Base-by-base conservation (phyloP, 2,329 filamentous ascomycete species). In the Diaporthe aspalathi region DNA sequence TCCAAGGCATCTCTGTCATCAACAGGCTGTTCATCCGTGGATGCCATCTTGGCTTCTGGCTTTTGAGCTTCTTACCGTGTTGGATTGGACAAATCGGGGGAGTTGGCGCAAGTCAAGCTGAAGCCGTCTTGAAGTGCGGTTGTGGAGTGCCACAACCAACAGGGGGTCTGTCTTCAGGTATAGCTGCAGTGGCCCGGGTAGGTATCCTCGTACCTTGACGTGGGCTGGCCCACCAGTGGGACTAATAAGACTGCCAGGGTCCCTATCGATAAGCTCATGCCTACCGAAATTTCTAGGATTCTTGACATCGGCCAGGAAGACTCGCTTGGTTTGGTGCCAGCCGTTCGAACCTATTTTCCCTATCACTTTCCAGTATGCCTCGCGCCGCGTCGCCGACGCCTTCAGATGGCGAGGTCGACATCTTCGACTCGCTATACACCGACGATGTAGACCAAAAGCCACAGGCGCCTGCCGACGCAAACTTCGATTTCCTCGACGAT, bases 351-450 rank as follows among this genome's bases (percentile, higher is more conserved):
- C n/a, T 11, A 2, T 20, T 29, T 17, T 52, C n/a, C 20, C 20
- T 14, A 2, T 14, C 24, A 20, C 20, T 16, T n/a, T 38, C 17
- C 72, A 76, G 50, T 11, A 97, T 97, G 94, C 87, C 88, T 83
- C 91, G 93, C 78, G 90, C 89, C 78, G 87, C 88, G 70, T 98
- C 96, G 53, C 96, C 95, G 72, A 90, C 94, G 62, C 86, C 88
- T 71, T 98, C 95, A 63, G 95, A 98, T 83, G 93, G 91, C 75
- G 96, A 97, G 79, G 90, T 97, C 78, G 96, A 99, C 78, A 98
- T 99, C 67, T 90, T 94, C 24, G 91, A 88, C 73, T 91, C 92
- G 2, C 86, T 98, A 14, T 92, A 95, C 77, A 88, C 90, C 67
- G 88, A 86, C 71, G 86, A 89, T 67, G 84, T 86, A 68, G 24